Conservation (phyloP, 192 early-diverging fungal genomes). For the Powellomyces hirtus region DNA sequence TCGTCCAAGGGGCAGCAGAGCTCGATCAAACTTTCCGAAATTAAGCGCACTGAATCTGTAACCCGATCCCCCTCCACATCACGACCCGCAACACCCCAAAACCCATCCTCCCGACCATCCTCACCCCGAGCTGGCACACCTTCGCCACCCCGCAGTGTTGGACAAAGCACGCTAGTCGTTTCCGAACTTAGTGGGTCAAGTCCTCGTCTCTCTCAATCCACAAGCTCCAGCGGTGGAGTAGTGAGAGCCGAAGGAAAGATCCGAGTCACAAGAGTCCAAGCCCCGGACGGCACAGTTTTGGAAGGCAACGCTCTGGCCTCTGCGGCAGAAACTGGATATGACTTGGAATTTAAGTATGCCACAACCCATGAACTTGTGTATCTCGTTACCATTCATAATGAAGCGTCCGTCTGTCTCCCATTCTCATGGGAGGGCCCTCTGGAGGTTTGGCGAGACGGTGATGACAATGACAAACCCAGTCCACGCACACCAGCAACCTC, state of each 20-base stretch:
- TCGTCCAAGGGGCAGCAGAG: no score
- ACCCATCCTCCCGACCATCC: no score
- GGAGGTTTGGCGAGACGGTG: constrained; percentile 2
- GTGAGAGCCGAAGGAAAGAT: neutral
- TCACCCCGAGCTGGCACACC: no score
- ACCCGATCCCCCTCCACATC: no score
- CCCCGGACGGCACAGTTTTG: neutral
- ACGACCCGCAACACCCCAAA: no score
- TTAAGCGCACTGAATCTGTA: no score
- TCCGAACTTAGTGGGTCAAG: neutral
- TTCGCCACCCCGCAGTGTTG: no score
- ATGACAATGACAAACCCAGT: neutral
- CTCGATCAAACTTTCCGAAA: no score
- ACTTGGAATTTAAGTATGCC: neutral
- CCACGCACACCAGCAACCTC: neutral
- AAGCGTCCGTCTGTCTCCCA: neutral
- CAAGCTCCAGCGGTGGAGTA: neutral
- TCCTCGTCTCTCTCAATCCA: neutral
- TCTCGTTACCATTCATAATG: neutral
- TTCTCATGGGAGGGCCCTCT: neutral
- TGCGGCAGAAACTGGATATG: neutral
- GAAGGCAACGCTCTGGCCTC: neutral
- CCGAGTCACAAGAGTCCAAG: neutral
- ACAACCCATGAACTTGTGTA: no score
- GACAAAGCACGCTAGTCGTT: no score